Conservation (phyloP, 345 rosid genomes). For the Gossypium ekmanianum region DNA sequence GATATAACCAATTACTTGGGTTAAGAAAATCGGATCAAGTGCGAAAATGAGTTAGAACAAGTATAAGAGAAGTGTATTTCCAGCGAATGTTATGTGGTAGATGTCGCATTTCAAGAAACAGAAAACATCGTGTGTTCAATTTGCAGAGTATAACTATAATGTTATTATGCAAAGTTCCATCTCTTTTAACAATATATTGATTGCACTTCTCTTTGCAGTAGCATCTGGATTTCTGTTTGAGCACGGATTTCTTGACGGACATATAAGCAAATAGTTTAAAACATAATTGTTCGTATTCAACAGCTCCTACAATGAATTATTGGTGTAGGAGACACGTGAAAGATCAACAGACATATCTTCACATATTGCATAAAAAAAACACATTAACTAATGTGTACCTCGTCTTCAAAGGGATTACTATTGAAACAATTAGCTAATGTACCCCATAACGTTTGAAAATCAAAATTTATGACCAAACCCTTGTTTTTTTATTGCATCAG, state of each 20-base stretch:
- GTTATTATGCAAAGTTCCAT: neutral
- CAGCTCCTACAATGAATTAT: neutral
- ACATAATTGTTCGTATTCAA: neutral
- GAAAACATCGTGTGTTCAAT: neutral
- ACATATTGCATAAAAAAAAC: neutral
- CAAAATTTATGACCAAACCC: neutral
- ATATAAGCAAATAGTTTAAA: neutral
- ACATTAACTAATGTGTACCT: neutral
- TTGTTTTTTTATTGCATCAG: neutral
- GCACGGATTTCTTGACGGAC: neutral
- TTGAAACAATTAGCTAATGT: neutral
- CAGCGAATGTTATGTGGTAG: neutral
- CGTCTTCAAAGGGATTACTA: neutral
- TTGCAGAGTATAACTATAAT: neutral
- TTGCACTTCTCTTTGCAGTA: neutral
- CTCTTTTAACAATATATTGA: neutral
- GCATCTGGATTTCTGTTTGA: neutral
- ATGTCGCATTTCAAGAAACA: neutral
- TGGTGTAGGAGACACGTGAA: neutral
- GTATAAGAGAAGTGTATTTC: neutral
- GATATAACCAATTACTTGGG: neutral
- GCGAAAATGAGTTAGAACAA: conserved; percentile 1
- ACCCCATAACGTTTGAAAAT: neutral
- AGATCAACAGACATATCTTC: neutral
- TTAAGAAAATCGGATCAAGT: neutral